Percentiles rank a stretch among this genome's conserved stretches.
These are phyloP conservation scores for Sclerotinia subarctica DNA, from an alignment of 2,329 filamentous ascomycete species.

Conservation along the genomic window DNA sequence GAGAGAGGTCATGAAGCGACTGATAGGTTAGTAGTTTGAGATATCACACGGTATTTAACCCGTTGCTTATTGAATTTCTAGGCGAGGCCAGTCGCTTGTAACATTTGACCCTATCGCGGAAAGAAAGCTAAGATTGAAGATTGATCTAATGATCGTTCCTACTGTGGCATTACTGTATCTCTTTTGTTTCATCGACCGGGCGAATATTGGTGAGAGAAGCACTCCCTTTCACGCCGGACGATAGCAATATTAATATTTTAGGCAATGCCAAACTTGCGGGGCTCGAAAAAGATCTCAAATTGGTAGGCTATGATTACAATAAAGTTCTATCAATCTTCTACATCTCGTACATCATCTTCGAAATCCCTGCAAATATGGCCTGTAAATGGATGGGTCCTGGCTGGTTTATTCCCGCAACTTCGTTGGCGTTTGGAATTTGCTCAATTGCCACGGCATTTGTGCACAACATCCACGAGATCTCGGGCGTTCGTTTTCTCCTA, in stretches of 20 bases:
- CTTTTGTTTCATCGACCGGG: slow-evolving; percentile 73
- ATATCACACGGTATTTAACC: neutral
- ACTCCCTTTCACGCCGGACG: neutral
- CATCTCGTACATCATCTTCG: slow-evolving; percentile 69
- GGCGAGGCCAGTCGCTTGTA: slow-evolving; percentile 12
- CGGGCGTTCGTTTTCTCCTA: slow-evolving; percentile 62
- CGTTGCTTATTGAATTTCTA: slow-evolving; percentile 42
- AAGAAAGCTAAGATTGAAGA: slow-evolving; percentile 56
- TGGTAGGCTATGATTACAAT: slow-evolving; percentile 67
- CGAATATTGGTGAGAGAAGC: slow-evolving; percentile 59
- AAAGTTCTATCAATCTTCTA: slow-evolving; percentile 65
- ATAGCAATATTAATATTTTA: slow-evolving; percentile 33
- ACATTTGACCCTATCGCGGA: slow-evolving; percentile 56
- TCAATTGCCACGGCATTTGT: slow-evolving; percentile 67
- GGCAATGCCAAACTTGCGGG: slow-evolving; percentile 68
- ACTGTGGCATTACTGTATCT: slow-evolving; percentile 65
- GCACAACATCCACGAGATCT: slow-evolving; percentile 44
- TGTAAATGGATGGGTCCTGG: slow-evolving; percentile 72
- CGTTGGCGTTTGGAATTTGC: slow-evolving; percentile 59
- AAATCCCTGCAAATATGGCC: slow-evolving; percentile 63
- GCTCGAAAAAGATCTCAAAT: slow-evolving; percentile 57
- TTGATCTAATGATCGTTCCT: slow-evolving; percentile 63
- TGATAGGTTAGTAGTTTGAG: slow-evolving; percentile 28
- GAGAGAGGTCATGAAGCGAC: slow-evolving; percentile 34
- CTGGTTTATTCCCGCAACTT: slow-evolving; percentile 64